Percentiles rank a stretch among this genome's conserved stretches.
These are phyloP conservation scores for Chlamydomonas sphaeroides DNA, from an alignment of 139 green algal genomes.

Conservation along the genomic window DNA sequence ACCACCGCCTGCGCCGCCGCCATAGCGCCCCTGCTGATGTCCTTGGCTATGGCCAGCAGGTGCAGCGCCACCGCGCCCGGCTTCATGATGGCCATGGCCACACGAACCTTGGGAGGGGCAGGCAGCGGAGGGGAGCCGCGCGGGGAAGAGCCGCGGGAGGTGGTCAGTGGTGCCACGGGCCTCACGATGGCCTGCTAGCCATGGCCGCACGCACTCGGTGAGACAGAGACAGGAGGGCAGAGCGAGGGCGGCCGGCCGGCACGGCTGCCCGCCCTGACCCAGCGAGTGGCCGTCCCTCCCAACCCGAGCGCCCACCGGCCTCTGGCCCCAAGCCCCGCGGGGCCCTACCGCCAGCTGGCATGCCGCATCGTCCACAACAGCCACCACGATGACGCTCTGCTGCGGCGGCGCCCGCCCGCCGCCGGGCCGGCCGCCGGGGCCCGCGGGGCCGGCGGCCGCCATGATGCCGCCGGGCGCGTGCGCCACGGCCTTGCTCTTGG, in stretches of 20 bases:
- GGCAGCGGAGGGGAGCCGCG: not conserved
- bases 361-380: constrained; percentile 24
- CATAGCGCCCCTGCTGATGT: not conserved
- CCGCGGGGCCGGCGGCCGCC: not conserved
- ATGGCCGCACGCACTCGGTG: no score
- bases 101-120: not conserved
- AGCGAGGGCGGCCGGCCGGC: no score
- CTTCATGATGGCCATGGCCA: constrained; percentile 32
- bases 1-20: not conserved
- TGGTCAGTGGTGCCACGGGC: no score
- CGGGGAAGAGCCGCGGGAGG: not conserved
- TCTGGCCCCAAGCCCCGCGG: no score
- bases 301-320: no score
- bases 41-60: constrained; percentile 30
- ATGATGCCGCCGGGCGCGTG: constrained; percentile 17
- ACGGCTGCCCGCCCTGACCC: no score
- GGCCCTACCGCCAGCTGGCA: constrained; percentile 34
- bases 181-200: not conserved
- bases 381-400: constrained; percentile 26
- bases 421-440: not conserved
- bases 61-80: constrained; percentile 24
- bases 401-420: not conserved
- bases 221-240: no score
- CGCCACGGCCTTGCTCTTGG: not conserved
- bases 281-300: no score